phyloP scores from a whole-genome alignment of 1,284 basidiomycete species.

The Termitomyces sp. region DNA sequence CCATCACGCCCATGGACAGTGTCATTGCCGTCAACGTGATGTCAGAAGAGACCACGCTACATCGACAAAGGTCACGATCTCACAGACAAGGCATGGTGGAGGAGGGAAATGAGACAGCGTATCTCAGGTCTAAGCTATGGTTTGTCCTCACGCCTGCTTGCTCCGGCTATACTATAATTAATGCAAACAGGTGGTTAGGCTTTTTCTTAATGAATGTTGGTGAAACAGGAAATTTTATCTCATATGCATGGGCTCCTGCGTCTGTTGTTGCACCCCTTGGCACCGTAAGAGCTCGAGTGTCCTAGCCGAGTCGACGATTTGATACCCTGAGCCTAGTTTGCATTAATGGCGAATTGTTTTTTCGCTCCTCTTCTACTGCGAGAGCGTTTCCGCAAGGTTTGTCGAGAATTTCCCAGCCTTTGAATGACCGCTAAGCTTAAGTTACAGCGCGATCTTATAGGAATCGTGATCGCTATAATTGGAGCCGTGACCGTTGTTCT shows the following conservation, averaged over 20 bases:
- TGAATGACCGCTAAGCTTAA: constrained; percentile 16
- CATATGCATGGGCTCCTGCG: constrained; percentile 76
- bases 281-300: constrained; percentile 51
- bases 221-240: constrained; percentile 89
- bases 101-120: constrained; percentile 53
- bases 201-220: constrained; percentile 88
- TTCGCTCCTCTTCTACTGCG: constrained; percentile 88
- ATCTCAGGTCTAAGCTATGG: constrained; percentile 83
- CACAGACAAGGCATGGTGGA: constrained; percentile 19
- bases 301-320: constrained; percentile 7
- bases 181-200: constrained; percentile 75
- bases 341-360: constrained; percentile 91
- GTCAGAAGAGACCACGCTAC: constrained; percentile 27
- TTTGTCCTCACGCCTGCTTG: constrained; percentile 24
- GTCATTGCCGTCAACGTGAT: constrained; percentile 29
- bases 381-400: constrained; percentile 69
- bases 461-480: constrained; percentile 76
- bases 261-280: constrained; percentile 94
- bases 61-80: constrained; percentile 18
- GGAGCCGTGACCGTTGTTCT: constrained; percentile 92
- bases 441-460: constrained; percentile 73
- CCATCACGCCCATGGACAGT: background rate
- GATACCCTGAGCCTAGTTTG: constrained; percentile 46
- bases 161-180: background rate
- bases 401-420: constrained; percentile 2